These are phyloP conservation scores for Neopestalotiopsis sp. DNA, from an alignment of 2,329 filamentous ascomycete genomes.

Conservation along the genomic window DNA sequence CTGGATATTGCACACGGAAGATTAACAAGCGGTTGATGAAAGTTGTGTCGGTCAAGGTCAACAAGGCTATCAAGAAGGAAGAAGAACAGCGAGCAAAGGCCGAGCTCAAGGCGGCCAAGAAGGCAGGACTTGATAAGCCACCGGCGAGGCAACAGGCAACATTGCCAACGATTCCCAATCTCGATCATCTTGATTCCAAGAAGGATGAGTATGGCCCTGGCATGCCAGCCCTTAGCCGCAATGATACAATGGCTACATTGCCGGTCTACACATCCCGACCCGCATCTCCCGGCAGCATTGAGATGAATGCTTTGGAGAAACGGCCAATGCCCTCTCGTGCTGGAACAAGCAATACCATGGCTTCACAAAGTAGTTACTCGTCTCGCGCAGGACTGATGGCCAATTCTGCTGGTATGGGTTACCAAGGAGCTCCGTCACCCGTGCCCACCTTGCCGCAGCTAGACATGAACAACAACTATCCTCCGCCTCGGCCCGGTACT, in stretches of 20 bases:
- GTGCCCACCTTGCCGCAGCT: constrained; percentile 41
- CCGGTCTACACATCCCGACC: constrained; percentile 67
- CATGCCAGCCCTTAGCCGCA: constrained; percentile 64
- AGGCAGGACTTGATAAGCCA: constrained; percentile 55
- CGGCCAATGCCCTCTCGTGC: constrained; percentile 50
- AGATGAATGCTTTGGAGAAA: constrained; percentile 58
- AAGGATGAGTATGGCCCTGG: constrained; percentile 57
- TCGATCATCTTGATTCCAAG: constrained; percentile 49
- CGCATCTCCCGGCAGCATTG: constrained; percentile 56
- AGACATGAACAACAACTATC: constrained; percentile 33
- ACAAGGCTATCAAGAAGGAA: constrained; percentile 84
- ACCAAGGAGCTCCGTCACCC: constrained; percentile 43
- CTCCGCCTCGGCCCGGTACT: constrained; percentile 41
- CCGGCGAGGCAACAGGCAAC: constrained; percentile 66
- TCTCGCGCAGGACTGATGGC: constrained; percentile 67
- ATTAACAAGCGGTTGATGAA: constrained; percentile 83
- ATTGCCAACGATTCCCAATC: constrained; percentile 59
- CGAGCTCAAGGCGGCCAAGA: constrained; percentile 55
- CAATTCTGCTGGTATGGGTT: constrained; percentile 66
- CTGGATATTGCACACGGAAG: constrained; percentile 88
- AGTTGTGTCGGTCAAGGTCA: constrained; percentile 86
- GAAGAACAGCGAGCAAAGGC: constrained; percentile 62
- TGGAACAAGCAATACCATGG: constrained; percentile 52
- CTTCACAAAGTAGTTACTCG: constrained; percentile 64
- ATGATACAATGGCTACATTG: constrained; percentile 65